Conservation (phyloP, 2,329 filamentous ascomycete species). For the Colletotrichum sp. region DNA sequence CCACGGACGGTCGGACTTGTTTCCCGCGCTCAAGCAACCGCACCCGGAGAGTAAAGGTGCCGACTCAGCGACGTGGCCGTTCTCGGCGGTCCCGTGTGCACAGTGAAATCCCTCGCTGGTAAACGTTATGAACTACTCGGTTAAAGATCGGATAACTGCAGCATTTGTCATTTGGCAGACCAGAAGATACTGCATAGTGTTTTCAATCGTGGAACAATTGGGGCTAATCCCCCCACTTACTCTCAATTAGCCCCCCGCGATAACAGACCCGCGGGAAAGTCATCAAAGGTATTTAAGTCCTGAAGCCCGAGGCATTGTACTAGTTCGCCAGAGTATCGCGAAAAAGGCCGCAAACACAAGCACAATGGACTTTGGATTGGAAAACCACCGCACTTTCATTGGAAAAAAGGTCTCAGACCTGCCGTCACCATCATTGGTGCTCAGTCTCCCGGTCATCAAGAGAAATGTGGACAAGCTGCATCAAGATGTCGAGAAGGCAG, state of each 20-base stretch:
- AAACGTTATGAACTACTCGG: neutral
- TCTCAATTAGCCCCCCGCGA: neutral
- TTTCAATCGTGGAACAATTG: no score
- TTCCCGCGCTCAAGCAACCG: neutral
- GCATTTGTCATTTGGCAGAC: no score
- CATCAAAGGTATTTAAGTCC: neutral
- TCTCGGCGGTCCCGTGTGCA: neutral
- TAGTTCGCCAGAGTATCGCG: neutral
- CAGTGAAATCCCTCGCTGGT: neutral
- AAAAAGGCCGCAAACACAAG: neutral
- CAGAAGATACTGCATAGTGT: no score
- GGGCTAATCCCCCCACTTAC: neutral
- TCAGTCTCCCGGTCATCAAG: constrained; percentile 41
- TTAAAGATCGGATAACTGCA: no score
- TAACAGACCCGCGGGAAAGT: neutral
- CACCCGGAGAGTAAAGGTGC: neutral
- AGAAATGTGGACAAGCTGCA: constrained; percentile 40
- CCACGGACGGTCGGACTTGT: neutral
- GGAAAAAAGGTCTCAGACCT: constrained; percentile 37
- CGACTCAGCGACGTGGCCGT: neutral
- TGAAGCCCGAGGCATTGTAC: neutral
- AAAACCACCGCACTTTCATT: constrained; percentile 38
- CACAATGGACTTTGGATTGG: constrained; percentile 33
- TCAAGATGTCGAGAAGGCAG: constrained; percentile 41
- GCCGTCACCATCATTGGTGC: constrained; percentile 42